Percentiles rank a stretch among this genome's conserved stretches.
Conservation (phyloP, 2,329 filamentous ascomycete genomes). For the Dactylellina parvicollis region DNA sequence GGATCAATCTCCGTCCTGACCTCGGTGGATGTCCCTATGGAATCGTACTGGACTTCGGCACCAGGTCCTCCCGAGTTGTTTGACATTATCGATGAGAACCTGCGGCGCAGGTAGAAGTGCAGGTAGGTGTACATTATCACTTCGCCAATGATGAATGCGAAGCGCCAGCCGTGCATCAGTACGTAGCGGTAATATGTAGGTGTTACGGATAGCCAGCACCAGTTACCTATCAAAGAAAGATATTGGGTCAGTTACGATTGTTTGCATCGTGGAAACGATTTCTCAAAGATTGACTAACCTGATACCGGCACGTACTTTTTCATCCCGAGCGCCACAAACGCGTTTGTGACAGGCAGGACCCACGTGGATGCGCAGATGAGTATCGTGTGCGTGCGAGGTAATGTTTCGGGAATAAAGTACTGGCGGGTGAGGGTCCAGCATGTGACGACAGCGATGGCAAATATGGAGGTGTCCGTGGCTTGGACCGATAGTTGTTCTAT, state of each 20-base stretch:
- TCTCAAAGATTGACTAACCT: background rate
- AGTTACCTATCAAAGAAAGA: constrained; percentile 60
- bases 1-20: background rate
- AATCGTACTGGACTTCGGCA: background rate
- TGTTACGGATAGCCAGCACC: constrained; percentile 64
- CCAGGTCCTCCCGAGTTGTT: background rate
- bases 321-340: constrained; percentile 59
- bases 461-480: constrained; percentile 62
- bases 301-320: constrained; percentile 61
- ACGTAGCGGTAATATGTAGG: constrained; percentile 62
- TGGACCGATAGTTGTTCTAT: constrained; percentile 65
- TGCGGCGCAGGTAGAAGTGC: constrained; percentile 58
- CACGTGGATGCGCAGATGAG: constrained; percentile 62
- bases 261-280: background rate
- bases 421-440: constrained; percentile 61
- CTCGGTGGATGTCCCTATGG: background rate
- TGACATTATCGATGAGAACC: constrained; percentile 14
- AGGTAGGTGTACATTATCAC: constrained; percentile 64
- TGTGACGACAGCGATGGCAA: constrained; percentile 64
- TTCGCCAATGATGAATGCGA: constrained; percentile 62
- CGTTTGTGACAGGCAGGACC: constrained; percentile 62
- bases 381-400: constrained; percentile 30
- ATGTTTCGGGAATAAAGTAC: constrained; percentile 54
- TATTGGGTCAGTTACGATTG: background rate
- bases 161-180: constrained; percentile 64